Conservation (phyloP, 495 filamentous ascomycete species). For the Chaetomidium leptoderma region DNA sequence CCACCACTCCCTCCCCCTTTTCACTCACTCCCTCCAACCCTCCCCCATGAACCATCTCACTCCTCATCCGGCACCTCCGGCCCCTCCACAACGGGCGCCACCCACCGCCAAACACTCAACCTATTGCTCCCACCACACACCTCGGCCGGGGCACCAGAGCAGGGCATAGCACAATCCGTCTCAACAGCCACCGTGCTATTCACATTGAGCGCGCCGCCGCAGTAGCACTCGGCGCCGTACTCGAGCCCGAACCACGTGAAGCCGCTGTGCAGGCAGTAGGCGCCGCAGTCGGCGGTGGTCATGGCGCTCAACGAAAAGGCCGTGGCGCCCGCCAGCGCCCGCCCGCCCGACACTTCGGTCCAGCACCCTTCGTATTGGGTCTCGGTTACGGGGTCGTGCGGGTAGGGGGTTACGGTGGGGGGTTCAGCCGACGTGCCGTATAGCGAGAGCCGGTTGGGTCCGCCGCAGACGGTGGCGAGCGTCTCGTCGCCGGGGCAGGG, state of each 20-base stretch:
- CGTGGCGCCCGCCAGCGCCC: conserved; percentile 1
- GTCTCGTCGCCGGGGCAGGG: conserved; percentile 40
- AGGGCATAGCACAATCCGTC: conserved; percentile 14
- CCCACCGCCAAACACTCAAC: conserved; percentile 26
- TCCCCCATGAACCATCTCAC: not conserved
- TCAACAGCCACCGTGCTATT: not conserved
- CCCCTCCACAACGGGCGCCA: too few relatives aligned
- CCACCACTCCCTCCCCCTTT: too few relatives aligned
- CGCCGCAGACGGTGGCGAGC: conserved; percentile 46
- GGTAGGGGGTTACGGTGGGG: conserved; percentile 4
- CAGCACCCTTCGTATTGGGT: conserved; percentile 11
- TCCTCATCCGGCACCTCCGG: too few relatives aligned
- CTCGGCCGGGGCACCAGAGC: conserved; percentile 5
- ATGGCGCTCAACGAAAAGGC: conserved; percentile 6
- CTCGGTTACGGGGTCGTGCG: conserved; percentile 10
- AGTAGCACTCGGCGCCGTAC: conserved; percentile 59
- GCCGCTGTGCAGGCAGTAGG: conserved; percentile 25
- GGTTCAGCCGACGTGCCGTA: conserved; percentile 30
- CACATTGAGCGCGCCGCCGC: conserved; percentile 40
- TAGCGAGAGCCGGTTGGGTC: conserved; percentile 37
- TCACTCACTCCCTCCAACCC: not conserved
- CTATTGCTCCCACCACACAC: conserved; percentile 17
- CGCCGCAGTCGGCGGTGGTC: conserved; percentile 11
- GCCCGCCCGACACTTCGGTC: conserved; percentile 8
- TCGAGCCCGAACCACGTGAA: conserved; percentile 34